A percentile compares a stretch with the other conserved stretches of the same genome.
phyloP scores from a whole-genome alignment of 306 rosid species.

The Trifolium repens region DNA sequence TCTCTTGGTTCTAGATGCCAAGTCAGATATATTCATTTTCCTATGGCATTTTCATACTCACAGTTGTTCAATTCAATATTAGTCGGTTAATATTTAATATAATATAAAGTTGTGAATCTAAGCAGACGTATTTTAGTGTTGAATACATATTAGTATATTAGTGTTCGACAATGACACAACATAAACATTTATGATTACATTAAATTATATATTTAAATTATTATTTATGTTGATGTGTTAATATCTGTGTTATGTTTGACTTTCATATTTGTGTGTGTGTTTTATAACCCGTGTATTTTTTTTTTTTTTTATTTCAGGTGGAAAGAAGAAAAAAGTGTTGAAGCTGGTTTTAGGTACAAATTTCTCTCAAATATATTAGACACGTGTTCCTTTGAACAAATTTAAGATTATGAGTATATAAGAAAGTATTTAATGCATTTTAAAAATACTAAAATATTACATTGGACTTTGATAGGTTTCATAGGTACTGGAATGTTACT shows the following conservation, averaged over 20 bases:
- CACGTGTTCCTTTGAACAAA: too few species aligned
- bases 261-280: too few species aligned
- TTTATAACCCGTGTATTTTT: neutral
- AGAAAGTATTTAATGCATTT: neutral
- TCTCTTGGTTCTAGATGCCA: constrained; percentile 1
- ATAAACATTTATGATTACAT: too few species aligned
- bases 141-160: too few species aligned
- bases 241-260: rapidly evolving
- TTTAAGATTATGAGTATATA: neutral
- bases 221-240: too few species aligned
- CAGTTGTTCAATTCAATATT: neutral
- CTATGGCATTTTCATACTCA: neutral
- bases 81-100: neutral
- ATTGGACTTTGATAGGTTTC: constrained; percentile 39
- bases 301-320: constrained; percentile 33
- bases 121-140: neutral
- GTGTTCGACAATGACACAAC: too few species aligned
- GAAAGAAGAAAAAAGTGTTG: constrained; percentile 38
- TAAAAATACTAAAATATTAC: neutral
- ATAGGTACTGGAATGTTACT: constrained; percentile 48
- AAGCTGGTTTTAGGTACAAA: constrained; percentile 45
- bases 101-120: neutral
- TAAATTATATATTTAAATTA: too few species aligned
- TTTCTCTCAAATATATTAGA: constrained; percentile 2
- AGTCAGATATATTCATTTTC: neutral